Evolutionary conservation across 2,329 filamentous ascomycete genomes (phyloP), one percentile per base, ranked within the genome.

Genomic region (Nannizziopsis arthrosporioides): DNA sequence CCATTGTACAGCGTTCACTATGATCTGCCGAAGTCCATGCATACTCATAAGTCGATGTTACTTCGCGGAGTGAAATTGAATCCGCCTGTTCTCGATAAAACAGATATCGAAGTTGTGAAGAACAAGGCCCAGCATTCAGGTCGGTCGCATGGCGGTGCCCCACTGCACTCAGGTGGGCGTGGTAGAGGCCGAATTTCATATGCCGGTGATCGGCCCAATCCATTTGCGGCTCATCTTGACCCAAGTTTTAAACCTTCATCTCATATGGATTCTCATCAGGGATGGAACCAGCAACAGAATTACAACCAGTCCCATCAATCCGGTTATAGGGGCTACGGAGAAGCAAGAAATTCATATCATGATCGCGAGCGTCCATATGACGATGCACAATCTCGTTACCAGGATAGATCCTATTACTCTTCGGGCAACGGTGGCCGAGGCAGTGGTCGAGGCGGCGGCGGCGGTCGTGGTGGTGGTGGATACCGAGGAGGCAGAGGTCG

Each of bases 1-100:
- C 10, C 39, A 46, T 12, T 36, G n/a, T 12, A 17, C 54, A 94
- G 85, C 60, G 88, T 96, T 9, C 73, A 85, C 59, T 98, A 93
- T 62, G 80, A 87, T 39, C 84, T 95, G 68, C 89, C 90, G 0
- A 73, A 75, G 36, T 79, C 78, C 14, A 73, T 72, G 8, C 77
- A 85, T 57, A 71, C 79, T 3, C 92, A 98, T 68, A 95, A 95
- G 63, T 95, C 89, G 5, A 93, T 94, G 84, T 76, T 98, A 11
- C 74, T 98, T 32, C 82, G 87, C 2, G 92, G 92, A 10, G 81
- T 89, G 35, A 80, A 82, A 57, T 74, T 89, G 49, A 79, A 84
- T 3, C 68, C 75, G 1, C 79, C 85, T 1, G 82, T 80, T 8
- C 76, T 98, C 1, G 84, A 85, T 49, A 75, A 78, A 31, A 77